Conservation (phyloP, 1,139 yeast genomes). For the Candida frijolesensis region DNA sequence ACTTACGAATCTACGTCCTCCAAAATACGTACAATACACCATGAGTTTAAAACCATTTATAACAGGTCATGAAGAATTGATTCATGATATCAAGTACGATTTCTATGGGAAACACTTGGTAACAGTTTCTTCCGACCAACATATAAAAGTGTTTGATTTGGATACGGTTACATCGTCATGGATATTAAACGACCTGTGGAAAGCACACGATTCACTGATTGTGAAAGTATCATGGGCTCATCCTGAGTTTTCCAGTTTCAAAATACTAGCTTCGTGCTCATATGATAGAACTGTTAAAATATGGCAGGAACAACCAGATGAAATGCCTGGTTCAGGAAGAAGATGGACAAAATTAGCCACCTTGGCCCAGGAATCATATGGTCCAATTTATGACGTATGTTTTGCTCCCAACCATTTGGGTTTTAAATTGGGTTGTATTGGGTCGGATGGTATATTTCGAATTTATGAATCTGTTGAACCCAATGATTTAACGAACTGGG, state of each 20-base stretch:
- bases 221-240: conserved; percentile 89
- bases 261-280: conserved; percentile 80
- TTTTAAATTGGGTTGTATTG: conserved; percentile 81
- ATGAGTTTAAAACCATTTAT: conserved; percentile 60
- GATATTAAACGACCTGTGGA: conserved; percentile 86
- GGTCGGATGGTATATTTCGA: conserved; percentile 85
- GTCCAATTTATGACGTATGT: conserved; percentile 85
- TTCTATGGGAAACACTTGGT: conserved; percentile 90
- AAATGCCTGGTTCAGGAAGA: conserved; percentile 70
- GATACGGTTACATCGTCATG: conserved; percentile 61
- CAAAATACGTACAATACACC: background rate
- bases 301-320: conserved; percentile 90
- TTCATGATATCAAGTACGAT: conserved; percentile 86
- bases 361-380: conserved; percentile 74
- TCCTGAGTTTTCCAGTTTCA: conserved; percentile 82
- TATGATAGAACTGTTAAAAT: conserved; percentile 86
- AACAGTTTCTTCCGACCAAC: conserved; percentile 91
- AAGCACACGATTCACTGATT: conserved; percentile 90
- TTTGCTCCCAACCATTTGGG: conserved; percentile 91
- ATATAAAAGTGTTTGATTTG: conserved; percentile 80
- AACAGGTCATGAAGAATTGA: conserved; percentile 88
- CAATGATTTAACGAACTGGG: conserved; percentile 81
- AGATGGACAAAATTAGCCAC: conserved; percentile 81
- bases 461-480: conserved; percentile 91
- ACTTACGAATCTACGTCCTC: conserved; percentile 12